Evolutionary conservation across 2,329 filamentous ascomycete species (phyloP).

Genomic region (Knoxdaviesia proteae): DNA sequence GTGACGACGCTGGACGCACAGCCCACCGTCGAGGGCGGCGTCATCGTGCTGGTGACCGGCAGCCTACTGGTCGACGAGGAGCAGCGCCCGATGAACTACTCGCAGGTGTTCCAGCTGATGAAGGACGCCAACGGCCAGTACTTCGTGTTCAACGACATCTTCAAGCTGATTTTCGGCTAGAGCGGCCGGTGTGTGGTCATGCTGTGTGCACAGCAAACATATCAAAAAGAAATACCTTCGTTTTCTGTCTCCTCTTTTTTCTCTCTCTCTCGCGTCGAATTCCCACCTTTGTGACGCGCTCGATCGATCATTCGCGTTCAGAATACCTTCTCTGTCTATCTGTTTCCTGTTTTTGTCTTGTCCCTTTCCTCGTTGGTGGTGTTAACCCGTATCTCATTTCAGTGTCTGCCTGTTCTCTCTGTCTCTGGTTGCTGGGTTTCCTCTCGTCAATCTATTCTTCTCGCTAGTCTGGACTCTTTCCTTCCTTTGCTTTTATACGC

Average conservation of each 20-base stretch:
- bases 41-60: conserved; percentile 78
- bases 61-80: conserved; percentile 72
- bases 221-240: background rate
- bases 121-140: conserved; percentile 46
- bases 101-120: conserved; percentile 70
- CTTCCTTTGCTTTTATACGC: too few relatives aligned
- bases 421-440: too few relatives aligned
- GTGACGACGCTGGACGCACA: conserved; percentile 66
- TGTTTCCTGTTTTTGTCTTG: too few relatives aligned
- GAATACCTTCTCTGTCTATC: too few relatives aligned
- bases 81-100: conserved; percentile 74
- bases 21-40: conserved; percentile 44
- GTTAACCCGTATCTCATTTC: too few relatives aligned
- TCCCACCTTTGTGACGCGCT: too few relatives aligned
- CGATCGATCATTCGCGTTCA: too few relatives aligned
- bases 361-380: too few relatives aligned
- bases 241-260: background rate
- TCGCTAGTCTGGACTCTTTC: too few relatives aligned
- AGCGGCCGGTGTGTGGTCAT: background rate
- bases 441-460: too few relatives aligned
- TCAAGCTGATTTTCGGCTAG: conserved; percentile 63
- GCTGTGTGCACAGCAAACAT: background rate
- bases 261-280: background rate
- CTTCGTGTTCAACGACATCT: conserved; percentile 87
- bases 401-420: too few relatives aligned